Evolutionary conservation across 192 early-diverging fungal genomes (phyloP).

Genomic region (Mortierella claussenii): DNA sequence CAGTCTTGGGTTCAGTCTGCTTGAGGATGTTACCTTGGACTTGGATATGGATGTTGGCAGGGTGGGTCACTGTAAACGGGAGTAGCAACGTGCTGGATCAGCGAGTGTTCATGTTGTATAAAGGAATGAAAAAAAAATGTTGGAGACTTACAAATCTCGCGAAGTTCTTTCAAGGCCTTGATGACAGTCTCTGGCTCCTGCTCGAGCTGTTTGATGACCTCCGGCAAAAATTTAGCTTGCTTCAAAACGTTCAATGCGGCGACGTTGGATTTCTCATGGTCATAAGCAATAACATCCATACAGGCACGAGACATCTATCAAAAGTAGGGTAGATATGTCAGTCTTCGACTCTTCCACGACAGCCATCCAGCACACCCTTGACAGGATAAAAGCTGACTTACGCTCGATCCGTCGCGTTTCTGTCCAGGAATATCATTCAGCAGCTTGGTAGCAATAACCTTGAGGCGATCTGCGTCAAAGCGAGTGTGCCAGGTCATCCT

Average conservation of each 20-base stretch:
- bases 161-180: constrained; percentile 56
- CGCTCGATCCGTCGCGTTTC: constrained; percentile 66
- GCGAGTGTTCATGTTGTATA: no score
- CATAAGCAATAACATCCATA: constrained; percentile 55
- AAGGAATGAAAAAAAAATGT: no score
- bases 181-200: constrained; percentile 56
- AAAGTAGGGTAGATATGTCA: not conserved
- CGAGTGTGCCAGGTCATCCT: constrained; percentile 66
- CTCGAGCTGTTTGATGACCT: constrained; percentile 56
- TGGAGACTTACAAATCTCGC: constrained; percentile 58
- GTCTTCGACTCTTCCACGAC: no score
- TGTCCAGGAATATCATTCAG: constrained; percentile 65
- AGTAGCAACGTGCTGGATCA: no score
- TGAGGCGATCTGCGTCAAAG: constrained; percentile 65
- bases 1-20: constrained; percentile 55
- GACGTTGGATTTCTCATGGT: constrained; percentile 58
- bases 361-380: no score
- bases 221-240: constrained; percentile 61
- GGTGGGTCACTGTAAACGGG: constrained; percentile 51
- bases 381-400: no score
- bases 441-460: constrained; percentile 61
- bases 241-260: constrained; percentile 55
- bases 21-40: constrained; percentile 65
- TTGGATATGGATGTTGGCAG: constrained; percentile 64
- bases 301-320: constrained; percentile 58